Evolutionary conservation across 495 filamentous ascomycete species (phyloP).

Genomic region (Glarea lozoyensis): DNA sequence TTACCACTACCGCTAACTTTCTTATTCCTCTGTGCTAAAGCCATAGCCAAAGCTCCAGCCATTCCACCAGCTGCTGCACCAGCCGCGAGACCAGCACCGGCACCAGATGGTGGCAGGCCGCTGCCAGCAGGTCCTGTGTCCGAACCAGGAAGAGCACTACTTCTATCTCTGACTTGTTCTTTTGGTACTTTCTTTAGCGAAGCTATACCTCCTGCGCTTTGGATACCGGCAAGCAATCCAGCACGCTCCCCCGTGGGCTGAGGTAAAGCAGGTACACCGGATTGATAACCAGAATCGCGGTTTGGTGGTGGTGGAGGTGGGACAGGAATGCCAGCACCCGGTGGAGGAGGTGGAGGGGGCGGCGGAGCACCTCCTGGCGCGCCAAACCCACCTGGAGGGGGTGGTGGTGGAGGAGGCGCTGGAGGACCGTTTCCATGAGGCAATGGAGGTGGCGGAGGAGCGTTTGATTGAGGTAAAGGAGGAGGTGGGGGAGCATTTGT

Average conservation of each 20-base stretch:
- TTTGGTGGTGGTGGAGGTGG: slow-evolving; percentile 65
- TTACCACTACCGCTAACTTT: slow-evolving; percentile 88
- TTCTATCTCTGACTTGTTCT: slow-evolving; percentile 70
- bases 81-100: too few relatives aligned
- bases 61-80: slow-evolving; percentile 52
- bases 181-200: slow-evolving; percentile 75
- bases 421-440: slow-evolving; percentile 24
- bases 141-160: slow-evolving; percentile 52
- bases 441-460: slow-evolving; percentile 19
- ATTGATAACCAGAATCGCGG: slow-evolving; percentile 48
- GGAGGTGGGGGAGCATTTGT: slow-evolving; percentile 19
- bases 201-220: slow-evolving; percentile 62
- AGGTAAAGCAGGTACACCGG: slow-evolving; percentile 48
- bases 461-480: slow-evolving; percentile 16
- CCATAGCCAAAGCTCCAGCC: slow-evolving; percentile 73
- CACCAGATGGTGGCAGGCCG: slow-evolving; percentile 37
- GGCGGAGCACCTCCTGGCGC: slow-evolving; percentile 25
- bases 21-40: slow-evolving; percentile 70
- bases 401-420: slow-evolving; percentile 33
- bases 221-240: slow-evolving; percentile 75
- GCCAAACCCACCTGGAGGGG: slow-evolving; percentile 22
- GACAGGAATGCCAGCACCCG: slow-evolving; percentile 29
- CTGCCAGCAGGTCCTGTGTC: slow-evolving; percentile 47
- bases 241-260: slow-evolving; percentile 42
- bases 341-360: slow-evolving; percentile 41